These are phyloP conservation scores for Trametes sanguinea DNA, from an alignment of 768 basidiomycete species.

Conservation along the genomic window DNA sequence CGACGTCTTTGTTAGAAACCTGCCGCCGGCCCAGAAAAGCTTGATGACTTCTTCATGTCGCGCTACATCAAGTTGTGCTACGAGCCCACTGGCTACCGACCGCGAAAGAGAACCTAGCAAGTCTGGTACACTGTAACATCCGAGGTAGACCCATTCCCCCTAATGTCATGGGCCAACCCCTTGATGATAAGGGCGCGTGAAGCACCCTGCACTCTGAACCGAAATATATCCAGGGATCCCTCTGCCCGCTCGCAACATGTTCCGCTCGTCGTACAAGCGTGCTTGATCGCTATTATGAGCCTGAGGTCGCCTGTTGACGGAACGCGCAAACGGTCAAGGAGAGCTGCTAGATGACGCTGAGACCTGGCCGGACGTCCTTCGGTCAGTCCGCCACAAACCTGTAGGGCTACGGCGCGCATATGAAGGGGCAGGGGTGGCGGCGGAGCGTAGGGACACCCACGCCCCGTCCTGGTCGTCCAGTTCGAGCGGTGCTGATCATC, in stretches of 20 bases:
- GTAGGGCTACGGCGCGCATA: no score
- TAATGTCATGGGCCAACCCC: not conserved
- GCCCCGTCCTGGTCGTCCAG: not conserved
- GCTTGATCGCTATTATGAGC: not conserved
- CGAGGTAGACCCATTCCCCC: not conserved
- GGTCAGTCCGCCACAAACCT: no score
- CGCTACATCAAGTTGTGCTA: not conserved
- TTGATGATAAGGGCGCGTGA: not conserved
- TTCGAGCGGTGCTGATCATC: constrained; percentile 3
- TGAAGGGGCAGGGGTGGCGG: no score
- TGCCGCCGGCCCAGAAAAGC: not conserved
- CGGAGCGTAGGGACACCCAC: not conserved
- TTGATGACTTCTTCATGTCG: not conserved
- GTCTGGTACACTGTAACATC: not conserved
- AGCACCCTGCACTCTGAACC: not conserved
- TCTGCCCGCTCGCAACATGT: not conserved
- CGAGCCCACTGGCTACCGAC: not conserved
- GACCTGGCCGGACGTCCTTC: no score
- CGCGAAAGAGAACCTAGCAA: not conserved
- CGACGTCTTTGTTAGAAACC: no score
- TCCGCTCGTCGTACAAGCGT: not conserved
- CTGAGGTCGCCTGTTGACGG: no score
- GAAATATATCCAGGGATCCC: constrained; percentile 1
- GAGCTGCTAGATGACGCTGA: no score
- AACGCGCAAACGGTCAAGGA: no score